Evolutionary conservation across 176 grass and related monocot species (phyloP).

Genomic region (Thalia dealbata): DNA sequence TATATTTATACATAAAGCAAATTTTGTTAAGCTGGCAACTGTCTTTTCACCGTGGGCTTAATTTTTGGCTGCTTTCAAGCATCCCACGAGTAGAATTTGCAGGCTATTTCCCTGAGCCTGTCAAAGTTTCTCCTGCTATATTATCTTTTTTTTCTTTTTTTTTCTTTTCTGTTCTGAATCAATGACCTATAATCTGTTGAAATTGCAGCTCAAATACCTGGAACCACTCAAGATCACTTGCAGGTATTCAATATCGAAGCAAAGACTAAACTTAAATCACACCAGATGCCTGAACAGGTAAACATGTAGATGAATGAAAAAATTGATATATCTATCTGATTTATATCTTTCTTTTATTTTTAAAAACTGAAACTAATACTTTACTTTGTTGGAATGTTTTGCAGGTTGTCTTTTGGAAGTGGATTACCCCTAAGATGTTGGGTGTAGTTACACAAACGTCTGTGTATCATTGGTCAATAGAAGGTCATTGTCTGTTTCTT

Average conservation of each 20-base stretch:
- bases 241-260: conserved; percentile 96
- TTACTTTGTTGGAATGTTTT: not conserved
- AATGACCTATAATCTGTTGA: not conserved
- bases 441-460: conserved; percentile 58
- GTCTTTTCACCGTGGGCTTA: too few relatives aligned
- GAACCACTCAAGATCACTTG: conserved; percentile 86
- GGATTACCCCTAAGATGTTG: conserved; percentile 75
- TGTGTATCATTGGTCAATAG: conserved; percentile 97
- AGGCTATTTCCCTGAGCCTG: too few relatives aligned
- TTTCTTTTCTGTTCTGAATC: too few relatives aligned
- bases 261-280: conserved; percentile 89
- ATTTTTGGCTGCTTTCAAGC: too few relatives aligned
- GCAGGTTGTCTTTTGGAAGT: conserved; percentile 97
- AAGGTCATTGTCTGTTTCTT: conserved; percentile 30
- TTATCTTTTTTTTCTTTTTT: too few relatives aligned
- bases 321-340: not conserved
- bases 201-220: conserved; percentile 77
- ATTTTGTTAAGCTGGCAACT: too few relatives aligned
- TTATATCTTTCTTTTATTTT: not conserved
- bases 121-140: too few relatives aligned
- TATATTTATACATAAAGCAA: too few relatives aligned
- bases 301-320: not conserved
- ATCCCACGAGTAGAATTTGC: too few relatives aligned
- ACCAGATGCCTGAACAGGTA: conserved; percentile 97
- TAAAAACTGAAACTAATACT: not conserved